Conservation (phyloP, 2,329 filamentous ascomycete species). For the Fusarium gaditjirri region DNA sequence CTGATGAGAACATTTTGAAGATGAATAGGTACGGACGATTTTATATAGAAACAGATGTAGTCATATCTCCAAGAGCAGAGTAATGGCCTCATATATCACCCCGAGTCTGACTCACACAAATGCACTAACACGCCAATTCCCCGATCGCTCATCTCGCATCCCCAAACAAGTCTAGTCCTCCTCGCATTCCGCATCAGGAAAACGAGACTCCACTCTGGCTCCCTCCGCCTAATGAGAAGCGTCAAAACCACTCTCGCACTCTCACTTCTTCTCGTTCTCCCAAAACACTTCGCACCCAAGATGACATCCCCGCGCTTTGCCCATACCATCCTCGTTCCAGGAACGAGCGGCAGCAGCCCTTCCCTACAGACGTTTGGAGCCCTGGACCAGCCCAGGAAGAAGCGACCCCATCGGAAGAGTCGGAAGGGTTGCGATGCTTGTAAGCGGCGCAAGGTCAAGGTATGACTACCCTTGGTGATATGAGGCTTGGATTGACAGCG, state of each 20-base stretch:
- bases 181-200: not conserved
- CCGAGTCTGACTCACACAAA: not conserved
- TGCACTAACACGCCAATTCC: not conserved
- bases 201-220: not conserved
- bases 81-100: not conserved
- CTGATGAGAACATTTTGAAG: too few relatives aligned
- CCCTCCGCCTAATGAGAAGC: not conserved
- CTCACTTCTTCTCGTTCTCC: not conserved
- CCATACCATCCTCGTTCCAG: not conserved
- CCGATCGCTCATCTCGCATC: not conserved
- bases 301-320: not conserved
- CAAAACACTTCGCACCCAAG: not conserved
- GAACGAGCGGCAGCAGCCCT: not conserved
- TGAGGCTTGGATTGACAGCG: not conserved
- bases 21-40: too few relatives aligned
- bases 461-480: not conserved
- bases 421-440: not conserved
- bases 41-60: not conserved
- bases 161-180: not conserved
- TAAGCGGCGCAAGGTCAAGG: not conserved
- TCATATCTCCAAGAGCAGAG: not conserved
- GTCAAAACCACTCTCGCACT: not conserved
- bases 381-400: not conserved
- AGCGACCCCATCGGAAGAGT: not conserved
- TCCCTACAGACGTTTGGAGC: rapidly evolving